These are phyloP conservation scores for sorghum (Sorghum bicolor) DNA, from an alignment of 176 grass and related monocot genomes.

Conservation along the genomic window DNA sequence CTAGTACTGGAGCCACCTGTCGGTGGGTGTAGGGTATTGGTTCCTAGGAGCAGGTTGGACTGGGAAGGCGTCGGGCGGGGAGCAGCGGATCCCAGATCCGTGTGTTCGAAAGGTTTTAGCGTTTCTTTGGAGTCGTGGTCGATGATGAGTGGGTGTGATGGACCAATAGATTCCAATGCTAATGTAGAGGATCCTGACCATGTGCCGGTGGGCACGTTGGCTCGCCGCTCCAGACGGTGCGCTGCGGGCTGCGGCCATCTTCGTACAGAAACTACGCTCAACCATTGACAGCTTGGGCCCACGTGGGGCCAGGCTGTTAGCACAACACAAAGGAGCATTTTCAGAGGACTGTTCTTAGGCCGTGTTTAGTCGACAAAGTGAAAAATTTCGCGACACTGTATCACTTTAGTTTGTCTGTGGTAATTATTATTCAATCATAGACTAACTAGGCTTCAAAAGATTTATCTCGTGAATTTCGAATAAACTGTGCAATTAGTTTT, in stretches of 20 bases:
- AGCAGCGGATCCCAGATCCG: constrained; percentile 19
- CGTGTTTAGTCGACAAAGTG: too few relatives aligned
- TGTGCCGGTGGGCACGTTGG: constrained; percentile 31
- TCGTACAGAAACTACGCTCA: background rate
- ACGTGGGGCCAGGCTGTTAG: background rate
- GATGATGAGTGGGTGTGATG: background rate
- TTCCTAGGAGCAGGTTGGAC: background rate
- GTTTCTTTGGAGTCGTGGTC: background rate
- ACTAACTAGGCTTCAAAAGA: too few relatives aligned
- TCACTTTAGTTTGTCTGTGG: too few relatives aligned
- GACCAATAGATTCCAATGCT: too few relatives aligned
- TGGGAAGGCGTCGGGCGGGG: background rate
- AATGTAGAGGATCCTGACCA: constrained; percentile 10
- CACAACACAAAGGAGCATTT: background rate
- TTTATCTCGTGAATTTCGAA: too few relatives aligned
- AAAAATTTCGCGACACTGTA: too few relatives aligned
- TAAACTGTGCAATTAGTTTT: too few relatives aligned
- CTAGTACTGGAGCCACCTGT: background rate
- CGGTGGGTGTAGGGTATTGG: constrained; percentile 18
- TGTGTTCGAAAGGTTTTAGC: background rate
- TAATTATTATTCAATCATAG: too few relatives aligned
- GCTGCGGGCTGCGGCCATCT: background rate
- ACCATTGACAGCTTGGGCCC: background rate
- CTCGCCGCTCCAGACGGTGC: background rate
- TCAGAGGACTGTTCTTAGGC: background rate